A percentile compares a stretch with the other conserved stretches of the same genome.
phyloP scores from a whole-genome alignment of 768 basidiomycete species.

The Leucocoprinus sp. region DNA sequence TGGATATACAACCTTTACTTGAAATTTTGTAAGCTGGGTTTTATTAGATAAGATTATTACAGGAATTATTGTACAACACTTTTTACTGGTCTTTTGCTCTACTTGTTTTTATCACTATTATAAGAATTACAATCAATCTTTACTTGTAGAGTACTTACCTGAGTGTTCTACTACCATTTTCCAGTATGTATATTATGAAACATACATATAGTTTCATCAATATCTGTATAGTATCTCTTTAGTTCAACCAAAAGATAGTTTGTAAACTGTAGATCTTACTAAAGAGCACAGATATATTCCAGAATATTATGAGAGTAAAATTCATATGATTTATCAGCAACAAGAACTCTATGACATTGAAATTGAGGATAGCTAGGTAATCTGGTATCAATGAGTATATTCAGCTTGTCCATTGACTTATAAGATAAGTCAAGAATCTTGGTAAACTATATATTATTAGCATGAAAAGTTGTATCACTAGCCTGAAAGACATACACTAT shows the following conservation, averaged over 20 bases:
- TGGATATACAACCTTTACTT: slow-evolving; percentile 35
- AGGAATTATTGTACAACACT: slow-evolving; percentile 30
- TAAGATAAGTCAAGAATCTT: too few relatives aligned
- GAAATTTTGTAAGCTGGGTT: slow-evolving; percentile 31
- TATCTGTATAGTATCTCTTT: slow-evolving; percentile 28
- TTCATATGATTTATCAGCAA: too few relatives aligned
- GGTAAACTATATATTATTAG: background rate
- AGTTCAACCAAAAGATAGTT: slow-evolving; percentile 7
- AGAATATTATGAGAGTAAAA: background rate
- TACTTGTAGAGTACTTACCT: slow-evolving; percentile 27
- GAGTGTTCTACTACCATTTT: slow-evolving; percentile 44
- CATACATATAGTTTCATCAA: slow-evolving; percentile 16
- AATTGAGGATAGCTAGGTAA: too few relatives aligned
- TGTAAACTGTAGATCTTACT: background rate
- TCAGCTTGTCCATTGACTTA: too few relatives aligned
- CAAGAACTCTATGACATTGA: too few relatives aligned
- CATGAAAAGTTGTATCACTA: background rate
- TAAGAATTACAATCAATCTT: background rate
- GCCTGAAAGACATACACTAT: too few relatives aligned
- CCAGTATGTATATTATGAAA: slow-evolving; percentile 40
- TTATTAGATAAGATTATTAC: slow-evolving; percentile 41
- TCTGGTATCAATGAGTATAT: too few relatives aligned
- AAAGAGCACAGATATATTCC: background rate
- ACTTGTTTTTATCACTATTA: background rate
- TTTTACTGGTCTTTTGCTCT: slow-evolving; percentile 18